Conservation (phyloP, 306 rosid genomes). For the Carpinus fangiana region DNA sequence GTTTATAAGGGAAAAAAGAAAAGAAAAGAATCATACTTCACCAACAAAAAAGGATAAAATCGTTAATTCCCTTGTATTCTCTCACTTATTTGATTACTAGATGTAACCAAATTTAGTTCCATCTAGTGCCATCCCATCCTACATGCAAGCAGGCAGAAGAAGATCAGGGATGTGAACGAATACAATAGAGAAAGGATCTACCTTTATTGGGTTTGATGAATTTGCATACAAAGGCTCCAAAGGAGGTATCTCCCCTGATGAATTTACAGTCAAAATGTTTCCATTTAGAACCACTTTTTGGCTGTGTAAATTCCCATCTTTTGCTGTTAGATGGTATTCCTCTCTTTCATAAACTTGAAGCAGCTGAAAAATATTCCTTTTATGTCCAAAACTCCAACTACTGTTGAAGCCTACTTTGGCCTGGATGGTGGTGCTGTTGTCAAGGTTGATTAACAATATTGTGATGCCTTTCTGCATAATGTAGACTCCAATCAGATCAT, state of each 20-base stretch:
- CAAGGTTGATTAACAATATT: conserved; percentile 69
- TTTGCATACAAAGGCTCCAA: conserved; percentile 57
- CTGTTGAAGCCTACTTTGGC: conserved; percentile 33
- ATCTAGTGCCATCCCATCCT: conserved; percentile 26
- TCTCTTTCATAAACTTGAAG: conserved; percentile 42
- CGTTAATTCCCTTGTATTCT: background rate
- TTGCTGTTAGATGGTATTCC: conserved; percentile 77
- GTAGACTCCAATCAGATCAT: conserved; percentile 27
- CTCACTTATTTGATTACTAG: background rate
- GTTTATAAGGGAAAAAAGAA: background rate
- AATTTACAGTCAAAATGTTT: conserved; percentile 50
- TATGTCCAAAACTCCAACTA: conserved; percentile 27
- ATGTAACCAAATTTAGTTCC: background rate
- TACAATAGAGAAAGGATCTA: conserved; percentile 77
- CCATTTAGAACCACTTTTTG: conserved; percentile 77
- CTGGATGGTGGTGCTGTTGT: conserved; percentile 49
- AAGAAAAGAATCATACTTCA: background rate
- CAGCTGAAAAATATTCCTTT: conserved; percentile 22
- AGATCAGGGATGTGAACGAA: conserved; percentile 78
- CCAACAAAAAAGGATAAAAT: background rate
- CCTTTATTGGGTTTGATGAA: conserved; percentile 55
- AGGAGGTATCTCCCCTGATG: conserved; percentile 72
- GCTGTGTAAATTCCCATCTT: conserved; percentile 72
- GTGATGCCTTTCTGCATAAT: conserved; percentile 74
- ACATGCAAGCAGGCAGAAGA: conserved; percentile 59